phyloP scores from a whole-genome alignment of 306 rosid species.

The Rosa chinensis region DNA sequence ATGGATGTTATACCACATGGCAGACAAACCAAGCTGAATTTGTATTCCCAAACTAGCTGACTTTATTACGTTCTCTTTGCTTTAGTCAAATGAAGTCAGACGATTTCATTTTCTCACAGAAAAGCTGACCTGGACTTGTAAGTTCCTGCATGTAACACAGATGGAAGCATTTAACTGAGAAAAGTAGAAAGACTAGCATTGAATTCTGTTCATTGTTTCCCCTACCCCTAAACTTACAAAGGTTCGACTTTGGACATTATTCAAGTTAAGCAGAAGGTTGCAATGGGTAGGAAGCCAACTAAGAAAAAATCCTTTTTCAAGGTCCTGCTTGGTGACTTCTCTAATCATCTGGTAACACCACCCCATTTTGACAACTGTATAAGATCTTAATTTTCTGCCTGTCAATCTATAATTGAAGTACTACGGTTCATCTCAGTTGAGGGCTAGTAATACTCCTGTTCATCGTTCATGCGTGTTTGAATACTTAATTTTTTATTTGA shows the following conservation, averaged over 20 bases:
- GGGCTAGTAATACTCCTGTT: neutral
- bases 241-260: neutral
- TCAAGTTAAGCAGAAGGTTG: neutral
- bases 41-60: neutral
- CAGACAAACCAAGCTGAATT: neutral
- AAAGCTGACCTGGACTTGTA: neutral
- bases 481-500: neutral
- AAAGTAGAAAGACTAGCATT: neutral
- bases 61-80: neutral
- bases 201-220: neutral
- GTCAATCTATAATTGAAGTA: neutral
- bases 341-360: slow-evolving; percentile 5
- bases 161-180: slow-evolving; percentile 2
- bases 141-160: neutral
- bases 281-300: neutral
- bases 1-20: neutral
- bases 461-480: neutral
- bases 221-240: neutral
- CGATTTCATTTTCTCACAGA: neutral
- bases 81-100: neutral
- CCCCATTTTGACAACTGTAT: neutral
- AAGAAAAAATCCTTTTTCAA: slow-evolving; percentile 3
- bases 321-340: slow-evolving; percentile 13
- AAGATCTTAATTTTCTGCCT: neutral
- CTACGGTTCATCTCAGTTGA: neutral